phyloP scores from a whole-genome alignment of 805 yeast genomes.

The Suhomyces xylopsoci region DNA sequence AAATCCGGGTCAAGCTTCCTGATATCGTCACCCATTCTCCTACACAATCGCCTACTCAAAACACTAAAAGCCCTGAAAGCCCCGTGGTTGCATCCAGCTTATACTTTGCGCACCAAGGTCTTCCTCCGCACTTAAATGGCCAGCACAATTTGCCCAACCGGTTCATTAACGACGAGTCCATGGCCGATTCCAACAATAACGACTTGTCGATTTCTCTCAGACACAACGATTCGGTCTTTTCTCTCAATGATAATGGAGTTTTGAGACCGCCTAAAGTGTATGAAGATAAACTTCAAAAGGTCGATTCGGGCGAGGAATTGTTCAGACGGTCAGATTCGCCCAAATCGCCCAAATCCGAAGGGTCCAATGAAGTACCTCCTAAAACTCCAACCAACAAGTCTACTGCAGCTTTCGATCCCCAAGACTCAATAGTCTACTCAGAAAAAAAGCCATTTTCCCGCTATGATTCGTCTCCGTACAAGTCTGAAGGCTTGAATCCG shows the following conservation, averaged over 20 bases:
- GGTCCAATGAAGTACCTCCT: not conserved
- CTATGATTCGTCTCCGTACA: no score
- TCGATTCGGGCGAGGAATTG: not conserved
- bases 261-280: constrained; percentile 22
- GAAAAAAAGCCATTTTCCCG: not conserved
- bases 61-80: constrained; percentile 11
- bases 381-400: constrained; percentile 6
- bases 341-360: constrained; percentile 1
- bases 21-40: constrained; percentile 10
- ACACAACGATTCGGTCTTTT: constrained; percentile 36
- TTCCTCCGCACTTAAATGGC: constrained; percentile 48
- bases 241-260: constrained; percentile 19
- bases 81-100: constrained; percentile 39
- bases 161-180: constrained; percentile 11
- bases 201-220: constrained; percentile 35
- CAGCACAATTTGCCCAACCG: not conserved
- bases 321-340: constrained; percentile 2
- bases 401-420: not conserved
- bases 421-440: not conserved
- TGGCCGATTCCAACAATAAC: constrained; percentile 17
- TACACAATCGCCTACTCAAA: not conserved
- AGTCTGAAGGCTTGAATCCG: not conserved
- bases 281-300: not conserved
- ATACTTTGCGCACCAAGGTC: constrained; percentile 57
- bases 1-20: constrained; percentile 10